Evolutionary conservation across 805 yeast genomes (phyloP).

Genomic region (Yarrowia sp.): DNA sequence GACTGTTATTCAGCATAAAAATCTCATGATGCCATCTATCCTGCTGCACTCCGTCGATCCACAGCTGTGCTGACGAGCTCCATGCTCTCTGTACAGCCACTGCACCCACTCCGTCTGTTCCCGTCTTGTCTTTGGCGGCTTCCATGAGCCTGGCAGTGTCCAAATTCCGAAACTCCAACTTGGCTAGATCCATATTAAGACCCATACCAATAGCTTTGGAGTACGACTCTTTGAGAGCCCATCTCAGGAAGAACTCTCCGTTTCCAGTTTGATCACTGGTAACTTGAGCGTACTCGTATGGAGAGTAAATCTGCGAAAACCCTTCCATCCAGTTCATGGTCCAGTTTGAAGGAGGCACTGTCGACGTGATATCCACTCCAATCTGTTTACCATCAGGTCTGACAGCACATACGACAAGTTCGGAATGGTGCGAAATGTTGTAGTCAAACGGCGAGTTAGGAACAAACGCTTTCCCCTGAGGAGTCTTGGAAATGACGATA

Average conservation of each 20-base stretch:
- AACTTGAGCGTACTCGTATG: neutral
- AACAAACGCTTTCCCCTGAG: constrained; percentile 59
- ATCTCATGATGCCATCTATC: constrained; percentile 27
- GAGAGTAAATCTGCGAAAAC: constrained; percentile 1
- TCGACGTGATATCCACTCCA: constrained; percentile 52
- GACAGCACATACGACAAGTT: constrained; percentile 48
- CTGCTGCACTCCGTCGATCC: constrained; percentile 24
- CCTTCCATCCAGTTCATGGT: constrained; percentile 24
- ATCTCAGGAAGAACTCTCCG: constrained; percentile 43
- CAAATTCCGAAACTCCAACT: constrained; percentile 37
- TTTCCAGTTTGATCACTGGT: neutral
- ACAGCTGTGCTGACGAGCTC: constrained; percentile 7
- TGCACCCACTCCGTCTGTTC: neutral
- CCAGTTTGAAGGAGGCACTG: constrained; percentile 27
- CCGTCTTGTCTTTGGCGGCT: constrained; percentile 8
- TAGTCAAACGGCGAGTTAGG: constrained; percentile 42
- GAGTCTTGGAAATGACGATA: constrained; percentile 39
- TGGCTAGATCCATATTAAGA: constrained; percentile 41
- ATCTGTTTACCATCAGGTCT: constrained; percentile 34
- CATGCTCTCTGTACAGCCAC: constrained; percentile 12
- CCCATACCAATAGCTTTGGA: constrained; percentile 69
- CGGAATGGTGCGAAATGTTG: constrained; percentile 60
- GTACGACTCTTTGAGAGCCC: constrained; percentile 81
- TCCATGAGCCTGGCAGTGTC: constrained; percentile 24
- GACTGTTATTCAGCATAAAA: constrained; percentile 20